phyloP scores from a whole-genome alignment of 2,329 filamentous ascomycete genomes.

The Microcera coccophila region DNA sequence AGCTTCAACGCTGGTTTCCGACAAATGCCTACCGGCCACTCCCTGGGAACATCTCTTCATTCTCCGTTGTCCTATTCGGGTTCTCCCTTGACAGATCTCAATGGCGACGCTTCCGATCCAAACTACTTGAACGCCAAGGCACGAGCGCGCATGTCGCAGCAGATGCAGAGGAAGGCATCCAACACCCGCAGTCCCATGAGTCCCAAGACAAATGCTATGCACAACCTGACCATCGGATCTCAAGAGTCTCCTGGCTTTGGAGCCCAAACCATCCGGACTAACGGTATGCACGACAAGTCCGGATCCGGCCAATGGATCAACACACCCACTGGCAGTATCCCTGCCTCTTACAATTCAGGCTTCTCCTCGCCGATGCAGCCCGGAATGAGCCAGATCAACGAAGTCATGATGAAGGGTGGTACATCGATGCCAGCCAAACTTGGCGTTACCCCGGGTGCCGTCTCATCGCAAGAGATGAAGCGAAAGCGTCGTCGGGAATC shows the following conservation, averaged over 20 bases:
- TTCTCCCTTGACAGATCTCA: slow-evolving; percentile 44
- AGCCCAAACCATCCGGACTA: slow-evolving; percentile 72
- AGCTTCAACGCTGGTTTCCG: slow-evolving; percentile 79
- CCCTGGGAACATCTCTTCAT: slow-evolving; percentile 50
- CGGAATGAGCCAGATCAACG: slow-evolving; percentile 73
- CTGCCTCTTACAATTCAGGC: slow-evolving; percentile 83
- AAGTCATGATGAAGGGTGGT: slow-evolving; percentile 82
- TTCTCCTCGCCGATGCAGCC: slow-evolving; percentile 77
- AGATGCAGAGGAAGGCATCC: slow-evolving; percentile 69
- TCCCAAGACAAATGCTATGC: slow-evolving; percentile 76
- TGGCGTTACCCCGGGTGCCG: slow-evolving; percentile 45
- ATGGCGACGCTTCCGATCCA: slow-evolving; percentile 47
- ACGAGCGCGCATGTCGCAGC: slow-evolving; percentile 56
- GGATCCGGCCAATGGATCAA: slow-evolving; percentile 88
- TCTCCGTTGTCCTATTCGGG: slow-evolving; percentile 40
- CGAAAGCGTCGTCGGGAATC: slow-evolving; percentile 86
- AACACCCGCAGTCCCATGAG: slow-evolving; percentile 77
- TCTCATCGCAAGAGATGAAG: slow-evolving; percentile 90
- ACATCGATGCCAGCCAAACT: slow-evolving; percentile 90
- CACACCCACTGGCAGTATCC: slow-evolving; percentile 71
- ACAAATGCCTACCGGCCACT: slow-evolving; percentile 58
- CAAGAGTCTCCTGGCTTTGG: slow-evolving; percentile 69
- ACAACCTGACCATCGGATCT: slow-evolving; percentile 63
- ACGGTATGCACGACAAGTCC: slow-evolving; percentile 71
- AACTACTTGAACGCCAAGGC: slow-evolving; percentile 61